Base-by-base conservation (phyloP, 176 grass and related monocot species). In the Cenchrus fungigraminus region DNA sequence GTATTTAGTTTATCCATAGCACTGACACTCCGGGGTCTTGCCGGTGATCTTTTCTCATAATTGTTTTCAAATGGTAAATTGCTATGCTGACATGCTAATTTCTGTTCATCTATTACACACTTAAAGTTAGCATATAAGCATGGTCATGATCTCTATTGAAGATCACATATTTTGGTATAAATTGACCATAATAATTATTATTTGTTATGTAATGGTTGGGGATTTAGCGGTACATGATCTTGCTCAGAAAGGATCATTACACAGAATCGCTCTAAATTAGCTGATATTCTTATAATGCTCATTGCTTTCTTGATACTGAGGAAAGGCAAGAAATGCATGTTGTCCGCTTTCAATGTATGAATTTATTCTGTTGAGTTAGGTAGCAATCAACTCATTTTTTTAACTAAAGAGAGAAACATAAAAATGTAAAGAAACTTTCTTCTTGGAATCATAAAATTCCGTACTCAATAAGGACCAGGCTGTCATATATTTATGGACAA, bases 241-340 rank as follows among this genome's bases (percentile, higher is more conserved):
- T 61, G 63, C 31, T 77, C 75, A 59, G 19, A 81, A 51, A 51
- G 40, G 79, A 10, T 28, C 68, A 75, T 65, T 34, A 13, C 16
- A 50, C 75, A 64, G 80, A 86, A 71, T 86, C 13, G 12, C 71
- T 49, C 32, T 60, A 31, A 76, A 76, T 29, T 73, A 81, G 44
- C 54, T 85, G 22, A 46, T 46, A 8, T 54, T 54, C 52, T 54
- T 3, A 65, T 86, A 65, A 53, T n/a, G 49, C 40, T 16, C 52
- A 47, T 29, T 71, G 16, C 8, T 79, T 25, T 72, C 59, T 66
- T 85, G 37, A 57, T 88, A 53, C 45, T 78, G 54, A 79, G 16
- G 80, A 69, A 65, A 25, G 29, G 44, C 40, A 79, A 46, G 68
- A 60, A 67, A 34, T 52, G 17, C 56, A 14, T 73, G 22, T 28